Conservation (phyloP, 169 alveolate genomes). For the Amoebophrya sp. region DNA sequence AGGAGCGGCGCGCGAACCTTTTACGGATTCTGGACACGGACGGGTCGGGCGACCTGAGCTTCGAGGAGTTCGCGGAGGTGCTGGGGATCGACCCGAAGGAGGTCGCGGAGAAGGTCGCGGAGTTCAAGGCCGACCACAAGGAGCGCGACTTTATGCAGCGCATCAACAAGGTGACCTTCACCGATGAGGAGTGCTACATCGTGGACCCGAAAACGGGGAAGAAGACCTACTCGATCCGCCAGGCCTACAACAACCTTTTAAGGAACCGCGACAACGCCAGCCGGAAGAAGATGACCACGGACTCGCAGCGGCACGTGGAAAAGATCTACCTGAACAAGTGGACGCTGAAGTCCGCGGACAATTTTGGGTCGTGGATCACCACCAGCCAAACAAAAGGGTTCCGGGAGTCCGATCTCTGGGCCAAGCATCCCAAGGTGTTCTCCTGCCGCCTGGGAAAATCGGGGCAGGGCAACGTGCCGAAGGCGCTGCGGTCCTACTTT, state of each 20-base stretch:
- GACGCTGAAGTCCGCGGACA: background rate
- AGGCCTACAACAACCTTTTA: background rate
- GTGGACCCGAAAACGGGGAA: background rate
- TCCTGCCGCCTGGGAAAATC: background rate
- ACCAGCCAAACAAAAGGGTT: background rate
- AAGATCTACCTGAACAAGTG: background rate
- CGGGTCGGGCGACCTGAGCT: background rate
- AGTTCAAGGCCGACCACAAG: background rate
- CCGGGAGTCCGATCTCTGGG: background rate
- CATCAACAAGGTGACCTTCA: background rate
- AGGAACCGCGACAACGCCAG: background rate
- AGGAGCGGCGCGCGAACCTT: background rate
- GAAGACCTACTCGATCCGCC: background rate
- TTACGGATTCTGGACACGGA: background rate
- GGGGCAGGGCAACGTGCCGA: background rate
- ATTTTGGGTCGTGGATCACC: background rate
- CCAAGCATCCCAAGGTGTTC: background rate
- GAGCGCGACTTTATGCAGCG: background rate
- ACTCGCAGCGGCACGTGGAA: background rate
- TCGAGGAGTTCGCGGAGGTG: background rate
- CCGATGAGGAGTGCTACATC: background rate
- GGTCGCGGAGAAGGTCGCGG: background rate
- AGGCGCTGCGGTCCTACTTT: background rate
- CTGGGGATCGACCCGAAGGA: background rate
- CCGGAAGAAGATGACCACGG: background rate